Base-by-base conservation (phyloP, 1,284 basidiomycete genomes). In the Ustilago shanxiensis region DNA sequence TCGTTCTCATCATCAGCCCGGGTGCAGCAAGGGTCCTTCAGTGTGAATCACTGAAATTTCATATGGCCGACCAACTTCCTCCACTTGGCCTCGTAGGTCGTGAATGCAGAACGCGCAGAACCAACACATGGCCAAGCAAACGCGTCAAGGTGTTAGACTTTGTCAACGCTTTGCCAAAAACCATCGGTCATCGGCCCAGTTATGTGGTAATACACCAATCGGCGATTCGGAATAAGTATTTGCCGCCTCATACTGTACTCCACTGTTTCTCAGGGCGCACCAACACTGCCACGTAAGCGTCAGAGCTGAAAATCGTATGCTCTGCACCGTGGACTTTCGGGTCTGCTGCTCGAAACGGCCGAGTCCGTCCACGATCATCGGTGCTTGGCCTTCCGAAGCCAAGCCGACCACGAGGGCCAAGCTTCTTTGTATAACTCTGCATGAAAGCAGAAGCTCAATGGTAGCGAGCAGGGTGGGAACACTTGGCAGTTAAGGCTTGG, bases 201-300 rank as follows among this genome's bases (percentile, higher is more conserved):
- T n/a, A n/a, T 26, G 13, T 13, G 14, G 5, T 1, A n/a, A 7
- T 1, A 7, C 13, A 16, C 10, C 13, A 3, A 54, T 54, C 51
- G 63, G 63, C 63, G 28, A 39, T 59, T 14, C 24, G 49, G 10
- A n/a, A 20, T 11, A 50, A 58, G 28, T 57, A n/a, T n/a, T n/a
- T n/a, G n/a, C n/a, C n/a, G n/a, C n/a, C n/a, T 58, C 16, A 58
- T 33, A 22, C 47, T 29, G 16, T 26, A 49, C 31, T n/a, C 44
- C 11, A 11, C 11, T 33, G 31, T 33, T 22, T 13, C 58, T 41
- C 14, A 7, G 35, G 14, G 28, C 49, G 4, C 33, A 26, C n/a
- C 22, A n/a, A 33, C 65, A 66, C 65, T 33, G 65, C 65, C 58
- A 60, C 58, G 44, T 60, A 66, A 66, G 45, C 22, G 7, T 33